Percentiles rank a stretch among this genome's conserved stretches.
phyloP scores from a whole-genome alignment of 306 rosid genomes.

The Castanea crenata region DNA sequence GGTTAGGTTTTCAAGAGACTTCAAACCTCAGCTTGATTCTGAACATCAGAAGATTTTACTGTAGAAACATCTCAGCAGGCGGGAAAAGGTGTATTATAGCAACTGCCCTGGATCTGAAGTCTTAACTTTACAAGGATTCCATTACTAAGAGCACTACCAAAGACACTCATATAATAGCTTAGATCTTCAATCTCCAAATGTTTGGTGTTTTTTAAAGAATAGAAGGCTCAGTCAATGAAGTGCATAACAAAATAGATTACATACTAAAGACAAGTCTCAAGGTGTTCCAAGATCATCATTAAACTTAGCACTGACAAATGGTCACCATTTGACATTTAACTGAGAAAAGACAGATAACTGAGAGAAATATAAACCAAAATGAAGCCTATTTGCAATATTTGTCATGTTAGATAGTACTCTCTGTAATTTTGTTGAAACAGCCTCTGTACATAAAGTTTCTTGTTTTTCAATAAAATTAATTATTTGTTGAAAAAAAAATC shows the following conservation, averaged over 20 bases:
- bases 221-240: background rate
- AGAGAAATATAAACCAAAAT: background rate
- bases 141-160: background rate
- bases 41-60: background rate
- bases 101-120: background rate
- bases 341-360: background rate
- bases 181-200: background rate
- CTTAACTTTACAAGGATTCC: background rate
- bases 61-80: background rate
- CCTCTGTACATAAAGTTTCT: too few species aligned
- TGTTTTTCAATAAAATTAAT: too few species aligned
- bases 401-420: background rate
- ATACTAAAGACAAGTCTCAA: background rate
- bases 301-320: background rate
- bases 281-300: background rate
- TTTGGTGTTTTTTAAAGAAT: background rate
- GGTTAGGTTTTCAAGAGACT: background rate
- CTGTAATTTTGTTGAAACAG: too few species aligned
- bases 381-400: background rate
- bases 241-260: background rate
- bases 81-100: background rate
- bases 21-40: conserved; percentile 1
- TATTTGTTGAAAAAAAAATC: background rate
- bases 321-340: background rate
- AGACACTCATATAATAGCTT: background rate